These are phyloP conservation scores for Globisporangium nunn DNA, from an alignment of 352 stramenopile species.

Conservation along the genomic window DNA sequence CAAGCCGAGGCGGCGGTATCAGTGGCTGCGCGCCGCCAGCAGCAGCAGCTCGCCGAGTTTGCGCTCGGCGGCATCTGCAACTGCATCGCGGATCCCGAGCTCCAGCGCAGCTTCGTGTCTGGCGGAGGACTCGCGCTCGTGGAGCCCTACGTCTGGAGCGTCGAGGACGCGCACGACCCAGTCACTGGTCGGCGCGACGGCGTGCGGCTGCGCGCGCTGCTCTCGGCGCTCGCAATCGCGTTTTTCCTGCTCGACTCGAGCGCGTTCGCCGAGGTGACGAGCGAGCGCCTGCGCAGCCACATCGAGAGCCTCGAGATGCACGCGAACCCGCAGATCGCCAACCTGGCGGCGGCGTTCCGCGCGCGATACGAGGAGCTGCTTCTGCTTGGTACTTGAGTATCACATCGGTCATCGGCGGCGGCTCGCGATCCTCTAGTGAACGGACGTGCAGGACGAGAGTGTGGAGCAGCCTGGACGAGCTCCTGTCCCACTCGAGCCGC, in stretches of 20 bases:
- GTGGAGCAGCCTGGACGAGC: too few relatives aligned
- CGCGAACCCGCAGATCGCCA: slow-evolving; percentile 34
- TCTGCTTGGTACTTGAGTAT: too few relatives aligned
- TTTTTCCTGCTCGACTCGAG: slow-evolving; percentile 68
- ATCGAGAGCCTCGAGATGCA: slow-evolving; percentile 29
- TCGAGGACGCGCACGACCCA: slow-evolving; percentile 11
- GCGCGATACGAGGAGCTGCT: slow-evolving; percentile 41
- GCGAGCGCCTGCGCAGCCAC: slow-evolving; percentile 19
- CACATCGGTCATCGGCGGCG: too few relatives aligned
- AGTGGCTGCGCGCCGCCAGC: slow-evolving; percentile 9
- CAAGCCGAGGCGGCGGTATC: background rate
- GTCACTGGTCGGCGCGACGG: background rate
- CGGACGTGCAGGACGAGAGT: too few relatives aligned
- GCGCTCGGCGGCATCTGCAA: slow-evolving; percentile 73
- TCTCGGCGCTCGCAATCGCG: slow-evolving; percentile 48
- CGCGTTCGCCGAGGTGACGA: slow-evolving; percentile 35
- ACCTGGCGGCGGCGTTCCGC: slow-evolving; percentile 37
- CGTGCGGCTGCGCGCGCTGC: slow-evolving; percentile 27
- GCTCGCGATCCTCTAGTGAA: too few relatives aligned
- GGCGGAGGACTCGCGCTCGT: slow-evolving; percentile 39
- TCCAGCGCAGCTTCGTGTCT: slow-evolving; percentile 52
- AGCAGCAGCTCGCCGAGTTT: slow-evolving; percentile 49
- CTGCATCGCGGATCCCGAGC: slow-evolving; percentile 47
- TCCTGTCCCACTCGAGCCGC: too few relatives aligned
- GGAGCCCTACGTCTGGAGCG: slow-evolving; percentile 30